Percentiles rank a stretch among this genome's conserved stretches.
Evolutionary conservation across 208 protist species (phyloP).

Genomic region (Borovskyia barvae): DNA sequence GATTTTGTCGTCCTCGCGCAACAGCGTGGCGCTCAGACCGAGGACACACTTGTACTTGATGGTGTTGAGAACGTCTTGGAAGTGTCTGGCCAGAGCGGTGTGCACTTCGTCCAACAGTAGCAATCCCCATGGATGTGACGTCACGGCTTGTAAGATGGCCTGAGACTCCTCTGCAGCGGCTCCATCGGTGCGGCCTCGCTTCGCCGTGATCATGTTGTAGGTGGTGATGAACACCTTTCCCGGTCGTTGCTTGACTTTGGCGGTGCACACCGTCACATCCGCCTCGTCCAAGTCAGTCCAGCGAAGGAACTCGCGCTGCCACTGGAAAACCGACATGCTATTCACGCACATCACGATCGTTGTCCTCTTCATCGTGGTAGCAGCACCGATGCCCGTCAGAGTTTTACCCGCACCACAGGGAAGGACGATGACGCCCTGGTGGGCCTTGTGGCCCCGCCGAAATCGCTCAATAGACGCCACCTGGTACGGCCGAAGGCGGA

Average conservation of each 20-base stretch:
- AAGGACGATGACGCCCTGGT: slow-evolving; percentile 98
- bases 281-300: slow-evolving; percentile 86
- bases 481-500: slow-evolving; percentile 85
- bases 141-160: slow-evolving; percentile 66
- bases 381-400: slow-evolving; percentile 97
- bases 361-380: slow-evolving; percentile 92
- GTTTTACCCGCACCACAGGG: slow-evolving; percentile 99
- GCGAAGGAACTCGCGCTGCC: slow-evolving; percentile 92
- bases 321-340: slow-evolving; percentile 96
- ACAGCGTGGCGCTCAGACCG: slow-evolving; percentile 96
- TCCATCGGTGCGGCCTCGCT: slow-evolving; percentile 43
- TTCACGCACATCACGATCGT: slow-evolving; percentile 96
- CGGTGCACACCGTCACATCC: slow-evolving; percentile 82
- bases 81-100: slow-evolving; percentile 95
- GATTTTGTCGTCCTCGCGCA: slow-evolving; percentile 98
- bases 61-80: slow-evolving; percentile 93
- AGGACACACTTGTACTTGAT: slow-evolving; percentile 97
- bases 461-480: slow-evolving; percentile 85
- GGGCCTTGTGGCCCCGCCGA: slow-evolving; percentile 73
- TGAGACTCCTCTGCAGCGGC: slow-evolving; percentile 49
- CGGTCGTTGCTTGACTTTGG: slow-evolving; percentile 79
- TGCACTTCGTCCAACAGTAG: slow-evolving; percentile 99
- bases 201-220: slow-evolving; percentile 98
- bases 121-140: slow-evolving; percentile 95
- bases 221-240: slow-evolving; percentile 98